Base-by-base conservation (phyloP, 495 filamentous ascomycete species). In the Daldinia vernicosa region DNA sequence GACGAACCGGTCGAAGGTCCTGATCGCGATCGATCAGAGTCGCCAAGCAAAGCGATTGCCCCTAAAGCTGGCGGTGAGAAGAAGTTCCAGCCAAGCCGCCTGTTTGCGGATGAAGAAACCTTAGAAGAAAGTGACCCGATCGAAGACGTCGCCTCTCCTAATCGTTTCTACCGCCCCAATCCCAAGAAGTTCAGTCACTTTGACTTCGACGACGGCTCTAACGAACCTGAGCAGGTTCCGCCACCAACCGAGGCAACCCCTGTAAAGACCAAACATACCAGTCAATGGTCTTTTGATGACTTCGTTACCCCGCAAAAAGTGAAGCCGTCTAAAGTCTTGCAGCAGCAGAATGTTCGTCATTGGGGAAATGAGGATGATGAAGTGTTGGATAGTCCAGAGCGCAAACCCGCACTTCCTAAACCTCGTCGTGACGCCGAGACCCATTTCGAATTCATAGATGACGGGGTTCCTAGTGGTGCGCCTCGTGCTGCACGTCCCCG, bases 151-250 rank as follows among this genome's bases (percentile, higher is more conserved):
- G 66, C 72, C 60, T 76, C 79, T 51, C 74, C 77, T 40, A 81
- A 84, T 47, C 78, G 83, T 71, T 75, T 85, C 85, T 81, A 90
- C 84, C 82, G 86, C 76, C 74, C 82, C 9, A 83, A 94, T 72
- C 86, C 92, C 11, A 87, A 87, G 72, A 95, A 92, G 75, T 98
- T 90, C 80, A 80, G 89, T 35, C 95, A 99, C 79, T 98, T 98
- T 76, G 91, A 96, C 60, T 89, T 98, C 76, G 89, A 85, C 39
- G 90, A 91, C 69, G 90, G 89, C 58, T 80, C 83, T 19, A 83
- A 86, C 19, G 81, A 83, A 15, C 67, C 78, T 22, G 76, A 78
- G 71, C 77, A 82, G 35, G 71, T 75, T 39, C 69, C 80, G 35
- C 55, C 78, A 56, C 72, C 74, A 27, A 71, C 51, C 52, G 74